Percentiles rank a stretch among this genome's conserved stretches.
These are phyloP conservation scores for Phytopythium oedochilum DNA, from an alignment of 352 stramenopile species.

Conservation along the genomic window DNA sequence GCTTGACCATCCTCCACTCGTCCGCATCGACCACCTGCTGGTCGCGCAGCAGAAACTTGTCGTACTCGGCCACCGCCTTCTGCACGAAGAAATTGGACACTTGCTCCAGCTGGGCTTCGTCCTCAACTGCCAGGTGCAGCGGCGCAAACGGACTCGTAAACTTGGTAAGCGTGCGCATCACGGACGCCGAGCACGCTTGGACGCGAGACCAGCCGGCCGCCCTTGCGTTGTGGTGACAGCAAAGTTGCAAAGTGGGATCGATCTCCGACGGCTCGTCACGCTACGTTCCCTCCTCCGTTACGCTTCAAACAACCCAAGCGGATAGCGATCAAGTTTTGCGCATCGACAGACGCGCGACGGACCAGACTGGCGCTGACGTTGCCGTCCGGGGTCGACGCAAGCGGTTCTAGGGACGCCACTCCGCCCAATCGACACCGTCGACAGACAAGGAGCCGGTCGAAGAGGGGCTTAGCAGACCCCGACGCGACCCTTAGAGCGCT, in stretches of 20 bases:
- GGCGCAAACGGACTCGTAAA: slow-evolving; percentile 48
- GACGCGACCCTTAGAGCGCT: background rate
- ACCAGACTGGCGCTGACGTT: too few species aligned
- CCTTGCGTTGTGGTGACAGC: background rate
- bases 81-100: slow-evolving; percentile 40
- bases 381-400: background rate
- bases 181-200: background rate
- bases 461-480: background rate
- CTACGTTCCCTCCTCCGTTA: background rate
- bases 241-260: background rate
- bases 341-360: background rate
- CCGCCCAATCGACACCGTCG: background rate
- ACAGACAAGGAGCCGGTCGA: background rate
- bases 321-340: background rate
- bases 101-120: slow-evolving; percentile 32
- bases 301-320: background rate
- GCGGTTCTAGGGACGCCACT: background rate
- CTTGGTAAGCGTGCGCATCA: slow-evolving; percentile 7
- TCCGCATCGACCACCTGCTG: slow-evolving; percentile 31
- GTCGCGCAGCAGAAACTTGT: slow-evolving; percentile 38
- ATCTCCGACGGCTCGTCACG: background rate
- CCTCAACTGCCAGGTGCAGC: slow-evolving; percentile 28
- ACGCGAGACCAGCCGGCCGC: too few species aligned
- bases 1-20: slow-evolving; percentile 48
- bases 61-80: slow-evolving; percentile 46